These are phyloP conservation scores for Rhizopogon salebrosus DNA, from an alignment of 768 basidiomycete species.

Conservation along the genomic window DNA sequence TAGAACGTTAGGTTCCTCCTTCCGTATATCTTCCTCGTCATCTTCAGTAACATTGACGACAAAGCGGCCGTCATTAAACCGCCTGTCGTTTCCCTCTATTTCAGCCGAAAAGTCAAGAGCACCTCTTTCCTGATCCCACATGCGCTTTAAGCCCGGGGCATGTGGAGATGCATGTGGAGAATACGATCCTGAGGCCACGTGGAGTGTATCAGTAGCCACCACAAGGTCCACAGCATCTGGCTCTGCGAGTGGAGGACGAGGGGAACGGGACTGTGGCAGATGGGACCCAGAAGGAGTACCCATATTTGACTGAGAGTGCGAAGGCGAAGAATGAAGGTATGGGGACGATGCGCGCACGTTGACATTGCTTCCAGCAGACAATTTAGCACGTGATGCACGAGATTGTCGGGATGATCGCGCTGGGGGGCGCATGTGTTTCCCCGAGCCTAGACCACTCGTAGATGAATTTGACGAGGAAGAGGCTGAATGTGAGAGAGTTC, in stretches of 20 bases:
- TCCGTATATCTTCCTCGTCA: background rate
- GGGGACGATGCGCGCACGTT: slow-evolving; percentile 9
- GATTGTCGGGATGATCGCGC: slow-evolving; percentile 3
- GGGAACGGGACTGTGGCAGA: background rate
- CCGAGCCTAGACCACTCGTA: background rate
- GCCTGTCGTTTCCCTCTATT: background rate
- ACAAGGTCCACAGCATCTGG: slow-evolving; percentile 88
- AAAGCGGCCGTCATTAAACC: background rate
- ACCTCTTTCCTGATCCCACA: slow-evolving; percentile 17
- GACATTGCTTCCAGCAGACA: slow-evolving; percentile 3
- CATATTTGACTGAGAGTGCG: slow-evolving; percentile 8
- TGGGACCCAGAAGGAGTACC: slow-evolving; percentile 1
- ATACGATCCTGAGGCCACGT: slow-evolving; percentile 12
- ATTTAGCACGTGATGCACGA: slow-evolving; percentile 4
- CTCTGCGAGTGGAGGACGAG: slow-evolving; percentile 15
- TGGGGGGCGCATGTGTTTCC: background rate
- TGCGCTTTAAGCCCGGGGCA: slow-evolving; percentile 16
- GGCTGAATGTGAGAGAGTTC: background rate
- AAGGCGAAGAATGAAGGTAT: slow-evolving; percentile 9
- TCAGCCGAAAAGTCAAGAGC: too few relatives aligned
- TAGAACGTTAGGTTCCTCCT: background rate
- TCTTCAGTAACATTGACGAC: slow-evolving; percentile 1
- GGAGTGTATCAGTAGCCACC: slow-evolving; percentile 30
- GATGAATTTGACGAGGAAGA: slow-evolving; percentile 4
- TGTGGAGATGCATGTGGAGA: slow-evolving; percentile 11